Evolutionary conservation across 2,329 filamentous ascomycete species (phyloP).

Genomic region (Fragosphaeria purpurea): DNA sequence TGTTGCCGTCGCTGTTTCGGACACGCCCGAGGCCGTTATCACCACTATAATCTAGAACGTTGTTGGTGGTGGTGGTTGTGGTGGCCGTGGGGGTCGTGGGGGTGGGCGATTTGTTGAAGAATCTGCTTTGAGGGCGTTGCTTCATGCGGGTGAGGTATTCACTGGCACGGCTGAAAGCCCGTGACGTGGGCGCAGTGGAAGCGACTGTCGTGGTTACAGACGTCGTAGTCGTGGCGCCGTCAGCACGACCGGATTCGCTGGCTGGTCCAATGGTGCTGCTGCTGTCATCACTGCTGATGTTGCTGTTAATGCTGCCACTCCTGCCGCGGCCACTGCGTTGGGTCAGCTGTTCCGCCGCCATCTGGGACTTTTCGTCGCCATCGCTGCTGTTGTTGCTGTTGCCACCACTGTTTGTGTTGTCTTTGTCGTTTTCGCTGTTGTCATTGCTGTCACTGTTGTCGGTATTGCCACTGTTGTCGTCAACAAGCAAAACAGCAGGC

Average conservation of each 20-base stretch:
- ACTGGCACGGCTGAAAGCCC: conserved; percentile 33
- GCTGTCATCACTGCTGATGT: background rate
- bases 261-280: conserved; percentile 3
- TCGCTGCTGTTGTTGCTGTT: conserved; percentile 13
- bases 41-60: background rate
- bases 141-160: conserved; percentile 44
- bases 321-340: no score
- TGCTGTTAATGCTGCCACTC: background rate
- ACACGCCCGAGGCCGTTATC: background rate
- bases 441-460: conserved; percentile 19
- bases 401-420: conserved; percentile 7
- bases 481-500: background rate
- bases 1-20: background rate
- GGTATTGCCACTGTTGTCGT: background rate
- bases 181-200: conserved; percentile 19
- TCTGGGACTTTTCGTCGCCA: background rate
- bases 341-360: no score
- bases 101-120: conserved; percentile 26
- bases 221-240: conserved; percentile 1
- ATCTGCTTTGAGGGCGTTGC: conserved; percentile 32
- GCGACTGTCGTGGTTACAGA: background rate
- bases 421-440: conserved; percentile 5
- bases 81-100: background rate
- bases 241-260: background rate
- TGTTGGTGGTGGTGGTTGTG: conserved; percentile 5